Evolutionary conservation across 176 grass and related monocot species (phyloP).

Genomic region (Aechmea fasciata): DNA sequence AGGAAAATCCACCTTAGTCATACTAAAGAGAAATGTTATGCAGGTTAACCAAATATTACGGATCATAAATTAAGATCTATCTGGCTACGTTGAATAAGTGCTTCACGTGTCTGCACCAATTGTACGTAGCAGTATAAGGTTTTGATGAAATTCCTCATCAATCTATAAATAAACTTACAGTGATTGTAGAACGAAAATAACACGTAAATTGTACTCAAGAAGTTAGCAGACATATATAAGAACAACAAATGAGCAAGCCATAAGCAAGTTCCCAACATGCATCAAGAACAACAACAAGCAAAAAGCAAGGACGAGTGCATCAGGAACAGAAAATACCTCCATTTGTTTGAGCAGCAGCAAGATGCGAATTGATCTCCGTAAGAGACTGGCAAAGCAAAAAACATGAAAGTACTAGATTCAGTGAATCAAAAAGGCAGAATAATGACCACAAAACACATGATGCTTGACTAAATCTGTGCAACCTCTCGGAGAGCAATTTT

Average conservation of each 20-base stretch:
- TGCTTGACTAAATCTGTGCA: conserved; percentile 12
- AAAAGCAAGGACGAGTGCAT: conserved; percentile 18
- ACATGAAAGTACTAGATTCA: conserved; percentile 1
- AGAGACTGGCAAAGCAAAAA: conserved; percentile 15
- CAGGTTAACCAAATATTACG: too few species aligned
- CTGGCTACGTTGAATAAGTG: too few species aligned
- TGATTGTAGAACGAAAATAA: not conserved
- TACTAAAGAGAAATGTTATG: too few species aligned
- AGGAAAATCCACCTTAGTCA: too few species aligned
- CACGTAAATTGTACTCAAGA: not conserved
- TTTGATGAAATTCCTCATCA: not conserved
- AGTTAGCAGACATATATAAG: not conserved
- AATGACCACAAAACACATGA: not conserved
- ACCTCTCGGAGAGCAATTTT: conserved; percentile 93
- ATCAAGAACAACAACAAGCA: conserved; percentile 2
- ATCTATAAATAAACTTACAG: not conserved
- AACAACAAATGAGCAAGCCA: not conserved
- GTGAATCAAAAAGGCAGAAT: not conserved
- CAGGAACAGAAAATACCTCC: conserved; percentile 65
- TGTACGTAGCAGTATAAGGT: not conserved
- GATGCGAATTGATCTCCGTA: conserved; percentile 72
- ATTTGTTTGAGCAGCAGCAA: conserved; percentile 71
- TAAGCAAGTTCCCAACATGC: not conserved
- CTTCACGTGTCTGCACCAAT: too few species aligned
- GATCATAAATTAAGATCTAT: too few species aligned